Conservation (phyloP, 495 filamentous ascomycete genomes). For the Penicillium manginii region DNA sequence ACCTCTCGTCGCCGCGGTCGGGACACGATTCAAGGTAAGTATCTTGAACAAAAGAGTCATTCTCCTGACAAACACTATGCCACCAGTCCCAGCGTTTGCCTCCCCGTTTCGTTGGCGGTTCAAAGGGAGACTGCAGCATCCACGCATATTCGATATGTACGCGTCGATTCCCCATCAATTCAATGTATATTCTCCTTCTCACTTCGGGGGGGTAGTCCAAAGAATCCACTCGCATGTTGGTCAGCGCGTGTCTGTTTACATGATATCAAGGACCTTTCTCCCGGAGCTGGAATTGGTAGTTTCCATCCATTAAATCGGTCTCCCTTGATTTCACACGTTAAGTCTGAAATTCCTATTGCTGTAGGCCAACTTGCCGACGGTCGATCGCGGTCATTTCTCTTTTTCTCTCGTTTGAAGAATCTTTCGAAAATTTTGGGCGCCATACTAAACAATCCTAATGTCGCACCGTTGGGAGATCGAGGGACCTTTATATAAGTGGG, state of each 20-base stretch:
- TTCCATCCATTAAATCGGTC: slow-evolving; percentile 25
- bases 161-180: slow-evolving; percentile 21
- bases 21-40: neutral
- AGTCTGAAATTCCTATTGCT: slow-evolving; percentile 21
- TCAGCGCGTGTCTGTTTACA: too few species aligned
- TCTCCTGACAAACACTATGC: slow-evolving; percentile 17
- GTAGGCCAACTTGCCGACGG: neutral
- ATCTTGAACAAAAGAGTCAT: slow-evolving; percentile 5
- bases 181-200: slow-evolving; percentile 19
- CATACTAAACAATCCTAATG: too few species aligned
- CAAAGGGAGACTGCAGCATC: slow-evolving; percentile 11
- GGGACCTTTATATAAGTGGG: too few species aligned
- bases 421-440: too few species aligned
- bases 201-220: slow-evolving; percentile 16
- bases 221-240: slow-evolving; percentile 12
- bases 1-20: neutral
- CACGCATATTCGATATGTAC: slow-evolving; percentile 22
- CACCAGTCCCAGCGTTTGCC: slow-evolving; percentile 21
- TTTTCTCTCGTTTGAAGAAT: neutral
- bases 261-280: neutral
- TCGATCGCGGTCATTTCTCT: neutral
- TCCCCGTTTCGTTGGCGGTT: slow-evolving; percentile 6
- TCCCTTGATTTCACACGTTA: slow-evolving; percentile 19
- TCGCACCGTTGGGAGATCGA: too few species aligned
- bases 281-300: slow-evolving; percentile 17